Conservation (phyloP, 148 eudicot species). For the Persicaria maculosa region DNA sequence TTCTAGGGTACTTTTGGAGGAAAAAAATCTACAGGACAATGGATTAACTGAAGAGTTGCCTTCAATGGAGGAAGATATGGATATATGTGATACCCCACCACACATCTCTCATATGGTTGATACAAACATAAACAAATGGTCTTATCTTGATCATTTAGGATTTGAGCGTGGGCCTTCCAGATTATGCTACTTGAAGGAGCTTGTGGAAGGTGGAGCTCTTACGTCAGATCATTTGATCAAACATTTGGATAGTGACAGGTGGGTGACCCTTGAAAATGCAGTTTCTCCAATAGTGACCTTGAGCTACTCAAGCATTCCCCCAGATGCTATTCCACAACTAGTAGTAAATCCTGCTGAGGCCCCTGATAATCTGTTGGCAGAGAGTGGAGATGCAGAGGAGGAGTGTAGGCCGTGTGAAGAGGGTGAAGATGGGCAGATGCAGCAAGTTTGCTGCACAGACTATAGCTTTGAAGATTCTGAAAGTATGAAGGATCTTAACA, state of each 20-base stretch:
- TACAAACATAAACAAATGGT: slow-evolving; percentile 66
- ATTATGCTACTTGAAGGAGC: slow-evolving; percentile 63
- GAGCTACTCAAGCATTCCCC: slow-evolving; percentile 50
- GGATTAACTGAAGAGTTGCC: slow-evolving; percentile 49
- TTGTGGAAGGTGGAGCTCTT: slow-evolving; percentile 66
- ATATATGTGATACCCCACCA: slow-evolving; percentile 94
- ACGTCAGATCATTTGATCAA: slow-evolving; percentile 85
- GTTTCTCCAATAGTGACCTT: slow-evolving; percentile 68
- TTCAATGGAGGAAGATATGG: slow-evolving; percentile 99
- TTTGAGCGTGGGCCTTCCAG: slow-evolving; percentile 78
- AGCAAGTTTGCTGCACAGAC: slow-evolving; percentile 19
- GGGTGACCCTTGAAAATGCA: slow-evolving; percentile 97
- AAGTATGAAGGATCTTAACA: slow-evolving; percentile 34
- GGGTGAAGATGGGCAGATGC: slow-evolving; percentile 17
- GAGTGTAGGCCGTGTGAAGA: slow-evolving; percentile 27
- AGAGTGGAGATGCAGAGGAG: slow-evolving; percentile 41
- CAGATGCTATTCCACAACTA: slow-evolving; percentile 60
- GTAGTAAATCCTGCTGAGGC: slow-evolving; percentile 81
- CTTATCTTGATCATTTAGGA: slow-evolving; percentile 74
- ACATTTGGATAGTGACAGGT: slow-evolving; percentile 79
- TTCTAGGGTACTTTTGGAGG: slow-evolving; percentile 21
- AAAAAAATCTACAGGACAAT: slow-evolving; percentile 31
- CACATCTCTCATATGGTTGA: slow-evolving; percentile 49
- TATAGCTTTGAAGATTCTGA: slow-evolving; percentile 20
- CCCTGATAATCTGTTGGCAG: slow-evolving; percentile 68